Evolutionary conservation across 2,329 filamentous ascomycete genomes (phyloP), one percentile per base, ranked within the genome.

Genomic region (Pezicula neosporulosa): DNA sequence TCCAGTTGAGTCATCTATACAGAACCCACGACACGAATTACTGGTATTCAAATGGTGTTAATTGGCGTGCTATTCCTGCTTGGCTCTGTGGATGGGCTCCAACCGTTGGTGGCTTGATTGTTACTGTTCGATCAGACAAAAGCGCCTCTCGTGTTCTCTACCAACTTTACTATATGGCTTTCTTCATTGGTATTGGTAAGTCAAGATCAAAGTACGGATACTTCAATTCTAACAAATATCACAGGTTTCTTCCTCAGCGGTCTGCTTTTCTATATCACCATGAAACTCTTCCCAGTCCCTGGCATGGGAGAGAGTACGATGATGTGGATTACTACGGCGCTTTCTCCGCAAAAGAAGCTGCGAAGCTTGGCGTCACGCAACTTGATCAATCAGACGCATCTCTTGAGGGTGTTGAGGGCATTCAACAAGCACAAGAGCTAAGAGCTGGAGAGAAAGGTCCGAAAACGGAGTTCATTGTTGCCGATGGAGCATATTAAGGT

Each of bases 91-190:
- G 69, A 4, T 63, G 63, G 44, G 55, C 45, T 18, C 51, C 49
- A 35, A 36, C 50, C 9, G 36, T 57, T 36, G 50, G 48, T 19
- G 50, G 48, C 4, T 47, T 53, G 18, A 50, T 54, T 7, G 33
- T 52, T 8, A 52, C 50, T n/a, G 50, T 52, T 13, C 38, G 45
- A 15, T 16, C 12, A 8, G 39, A 41, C 24, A 48, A 27, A n/a
- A 39, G 61, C 48, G 69, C 71, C 4, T 65, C 72, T 3, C 62
- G 62, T 28, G 63, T 61, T 3, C 54, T 75, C 35, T 69, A 68
- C n/a, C 64, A 77, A 56, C 55, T 77, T 16, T 77, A 77, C 55
- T 76, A 72, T 51, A 71, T 73, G 64, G 72, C 75, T 0, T 77
- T 77, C 52, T 65, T 76, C 12, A 65, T 74, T 15, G 74, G 73